Base-by-base conservation (phyloP, 768 basidiomycete species). In the Lyophyllum semitale region DNA sequence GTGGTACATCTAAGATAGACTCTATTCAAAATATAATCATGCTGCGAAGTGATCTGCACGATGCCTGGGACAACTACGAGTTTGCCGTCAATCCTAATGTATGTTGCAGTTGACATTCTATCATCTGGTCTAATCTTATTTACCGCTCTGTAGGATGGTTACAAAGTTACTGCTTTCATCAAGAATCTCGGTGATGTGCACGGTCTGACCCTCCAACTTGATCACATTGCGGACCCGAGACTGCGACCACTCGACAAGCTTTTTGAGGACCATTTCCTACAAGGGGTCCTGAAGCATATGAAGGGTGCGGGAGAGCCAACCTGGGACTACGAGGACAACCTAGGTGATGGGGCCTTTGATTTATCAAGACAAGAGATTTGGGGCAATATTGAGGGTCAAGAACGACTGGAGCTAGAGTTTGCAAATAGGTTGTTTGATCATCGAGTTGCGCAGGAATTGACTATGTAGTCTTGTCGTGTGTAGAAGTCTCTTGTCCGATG, bases 91-190 rank as follows among this genome's bases (percentile, higher is more conserved):
- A 70, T 48, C 63, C 64, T n/a, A 58, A 66, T 25, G 69, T 70
- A 51, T 35, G 66, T 32, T 6, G 7, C 30, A n/a, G n/a, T n/a
- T 51, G 66, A 32, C 12, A 6, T 32, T 32, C 7, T 6, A 12
- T 6, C 12, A 12, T 32, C 30, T 6, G 7, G 30, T 32, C 30
- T 32, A 32, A 32, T 32, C 12, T 32, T 6, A 32, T 6, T 32
- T 32, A 6, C 30, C 12, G 12, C 6, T 6, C 6, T 32, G 6
- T 32, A 32, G 30, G 30, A 32, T 12, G 12, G 12, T 32, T 32
- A 71, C 40, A 58, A 60, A 13, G 62, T 72, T 43, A 67, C 66
- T 13, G 62, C 63, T 17, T 71, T 72, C 58, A 63, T 60, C 26
- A 57, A 63, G 27, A 67, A 66, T 2, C 56, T 61, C 30, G 63